Conservation (phyloP, 139 green algal species). For the Zygnema cylindricum region DNA sequence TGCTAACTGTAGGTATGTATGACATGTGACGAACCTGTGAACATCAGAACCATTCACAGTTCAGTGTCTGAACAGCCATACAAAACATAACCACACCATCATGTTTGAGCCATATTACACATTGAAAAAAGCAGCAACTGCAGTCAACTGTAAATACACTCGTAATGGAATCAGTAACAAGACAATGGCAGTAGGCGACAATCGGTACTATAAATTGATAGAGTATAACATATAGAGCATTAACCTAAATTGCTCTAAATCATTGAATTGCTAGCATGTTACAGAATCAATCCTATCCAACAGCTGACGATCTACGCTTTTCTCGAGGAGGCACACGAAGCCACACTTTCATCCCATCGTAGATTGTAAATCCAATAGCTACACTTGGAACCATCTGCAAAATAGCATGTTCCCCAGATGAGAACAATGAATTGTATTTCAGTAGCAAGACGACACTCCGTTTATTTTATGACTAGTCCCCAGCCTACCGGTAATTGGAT, state of each 20-base stretch:
- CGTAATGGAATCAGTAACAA: background rate
- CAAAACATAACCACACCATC: too few species aligned
- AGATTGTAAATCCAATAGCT: slow-evolving; percentile 90
- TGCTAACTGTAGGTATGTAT: background rate
- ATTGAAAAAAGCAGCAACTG: background rate
- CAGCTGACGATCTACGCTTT: background rate
- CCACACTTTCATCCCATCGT: slow-evolving; percentile 79
- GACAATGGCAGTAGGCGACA: background rate
- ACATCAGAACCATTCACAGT: too few species aligned
- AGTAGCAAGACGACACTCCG: too few species aligned
- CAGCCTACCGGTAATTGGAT: too few species aligned
- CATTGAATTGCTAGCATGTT: too few species aligned
- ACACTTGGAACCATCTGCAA: slow-evolving; percentile 78
- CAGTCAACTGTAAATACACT: too few species aligned
- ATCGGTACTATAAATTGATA: background rate
- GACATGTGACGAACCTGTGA: too few species aligned
- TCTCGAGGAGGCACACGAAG: slow-evolving; percentile 67
- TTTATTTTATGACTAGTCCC: too few species aligned
- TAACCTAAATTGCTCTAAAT: background rate
- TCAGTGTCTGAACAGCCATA: too few species aligned
- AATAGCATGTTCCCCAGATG: too few species aligned
- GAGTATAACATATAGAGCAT: background rate
- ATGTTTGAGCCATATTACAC: too few species aligned
- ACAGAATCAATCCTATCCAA: background rate
- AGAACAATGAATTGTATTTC: too few species aligned